Base-by-base conservation (phyloP, 331 rosid species). In the Pyrus hybrid region DNA sequence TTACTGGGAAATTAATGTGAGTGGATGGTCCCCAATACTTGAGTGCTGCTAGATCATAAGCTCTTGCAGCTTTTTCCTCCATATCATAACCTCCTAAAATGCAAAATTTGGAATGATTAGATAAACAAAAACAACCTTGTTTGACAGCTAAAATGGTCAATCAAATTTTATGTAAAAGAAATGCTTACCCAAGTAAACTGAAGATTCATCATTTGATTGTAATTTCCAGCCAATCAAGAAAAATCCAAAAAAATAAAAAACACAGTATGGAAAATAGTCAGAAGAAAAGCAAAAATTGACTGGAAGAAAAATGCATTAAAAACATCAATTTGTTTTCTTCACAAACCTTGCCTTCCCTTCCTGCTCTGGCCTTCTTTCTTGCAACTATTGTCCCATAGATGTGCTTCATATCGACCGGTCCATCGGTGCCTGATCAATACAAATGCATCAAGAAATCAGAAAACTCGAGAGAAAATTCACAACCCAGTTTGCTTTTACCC, bases 21-120 rank as follows among this genome's bases (percentile, higher is more conserved):
- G 97, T 91, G 78, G 97, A 90, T 83, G 97, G 94, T 74, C 97
- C 98, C 98, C 98, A 93, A 77, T 93, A 93, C 96, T 93, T 93
- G 85, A 93, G 93, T 76, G 98, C 98, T 9, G 98, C 98, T 71
- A 86, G 92, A 88, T 93, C 98, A 84, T 93, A 93, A 73, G 98
- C 93, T 85, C 94, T 90, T 17, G 97, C 97, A 75, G 97, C 98
- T 86, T 93, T 93, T 74, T 90, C 94, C 78, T 93, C 98, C 98
- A 88, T 86, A 81, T 93, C 98, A 88, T 93, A 91, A 66, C 98
- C 98, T 73, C 98, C 98, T 93, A 80, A 65, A 84, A 25, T 58
- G 28, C 16, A 69, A 63, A 28, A 21, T 29, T 69, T 67, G 26
- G 68, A 62, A 62, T 35, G 61, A 60, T 80, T 68, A 22, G 64